Evolutionary conservation across 1,284 basidiomycete genomes (phyloP).

Genomic region (Violaceomyces palustris): DNA sequence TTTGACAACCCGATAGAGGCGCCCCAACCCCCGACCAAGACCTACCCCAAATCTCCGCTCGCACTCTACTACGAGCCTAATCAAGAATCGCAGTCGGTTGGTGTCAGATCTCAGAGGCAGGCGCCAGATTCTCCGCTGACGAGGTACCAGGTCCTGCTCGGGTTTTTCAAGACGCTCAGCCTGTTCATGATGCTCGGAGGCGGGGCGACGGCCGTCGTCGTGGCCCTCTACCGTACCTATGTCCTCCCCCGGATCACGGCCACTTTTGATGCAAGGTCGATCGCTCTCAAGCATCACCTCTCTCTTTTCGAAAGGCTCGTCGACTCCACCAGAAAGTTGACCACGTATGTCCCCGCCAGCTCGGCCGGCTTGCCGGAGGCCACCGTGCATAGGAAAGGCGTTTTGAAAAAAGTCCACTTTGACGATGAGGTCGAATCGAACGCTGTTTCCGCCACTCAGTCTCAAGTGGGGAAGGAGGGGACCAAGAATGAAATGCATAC

Average conservation of each 20-base stretch:
- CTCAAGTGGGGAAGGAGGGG: neutral
- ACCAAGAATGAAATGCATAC: neutral
- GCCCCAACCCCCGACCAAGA: conserved; percentile 43
- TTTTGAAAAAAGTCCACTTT: conserved; percentile 39
- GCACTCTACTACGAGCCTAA: conserved; percentile 43
- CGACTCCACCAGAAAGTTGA: conserved; percentile 9
- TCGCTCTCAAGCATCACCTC: conserved; percentile 34
- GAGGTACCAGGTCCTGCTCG: conserved; percentile 44
- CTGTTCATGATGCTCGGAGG: conserved; percentile 44
- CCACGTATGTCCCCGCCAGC: conserved; percentile 10
- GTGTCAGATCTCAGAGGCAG: too few relatives aligned
- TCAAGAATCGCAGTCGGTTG: too few relatives aligned
- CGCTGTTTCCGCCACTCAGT: neutral
- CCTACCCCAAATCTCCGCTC: conserved; percentile 9
- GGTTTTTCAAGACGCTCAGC: conserved; percentile 42
- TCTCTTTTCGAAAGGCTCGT: conserved; percentile 28
- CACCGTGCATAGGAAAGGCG: conserved; percentile 11
- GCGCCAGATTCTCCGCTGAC: conserved; percentile 23
- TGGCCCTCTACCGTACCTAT: conserved; percentile 36
- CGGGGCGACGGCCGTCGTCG: conserved; percentile 31
- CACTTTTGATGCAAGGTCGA: conserved; percentile 36
- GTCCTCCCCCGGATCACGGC: conserved; percentile 37
- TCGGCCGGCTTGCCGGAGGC: neutral
- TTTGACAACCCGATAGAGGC: too few relatives aligned
- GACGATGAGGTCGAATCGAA: conserved; percentile 28